Evolutionary conservation across 2,329 filamentous ascomycete genomes (phyloP), one percentile per base, ranked within the genome.

Genomic region (Penicillium sumatraense): DNA sequence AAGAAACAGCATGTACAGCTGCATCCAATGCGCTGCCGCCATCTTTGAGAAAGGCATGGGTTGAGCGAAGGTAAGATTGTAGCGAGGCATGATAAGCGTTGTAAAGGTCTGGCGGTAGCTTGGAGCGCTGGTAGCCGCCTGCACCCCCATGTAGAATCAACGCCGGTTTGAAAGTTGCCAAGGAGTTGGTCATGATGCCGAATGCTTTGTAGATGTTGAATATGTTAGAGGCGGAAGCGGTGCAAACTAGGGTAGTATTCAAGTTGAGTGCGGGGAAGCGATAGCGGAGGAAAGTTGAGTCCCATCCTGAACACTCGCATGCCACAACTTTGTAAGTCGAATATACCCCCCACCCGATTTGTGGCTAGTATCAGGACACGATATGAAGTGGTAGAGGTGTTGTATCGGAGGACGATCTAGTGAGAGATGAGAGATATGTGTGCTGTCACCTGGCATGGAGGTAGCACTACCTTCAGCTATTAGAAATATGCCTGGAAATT

Each of bases 101-200:
- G 65, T 87, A 89, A 56, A 83, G 79, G 16, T 82, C 77, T 0
- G 82, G 81, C 3, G 86, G 78, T 36, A 89, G 80, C 54, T 80
- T 85, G 7, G 78, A 71, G 3, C 83, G 86, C 23, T 80, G 80
- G 62, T 91, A 86, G 67, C 88, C 87, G 45, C 89, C 89, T 2
- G 89, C 89, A 29, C 89, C 89, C 67, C 89, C 89, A 66, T 90
- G 88, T 66, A 90, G 84, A 67, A 90, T 87, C 27, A 90, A 70
- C 9, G 86, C 81, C 3, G 87, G 86, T 65, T 71, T 74, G 61
- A 77, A 78, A 6, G 47, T 58, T 3, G 54, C 47, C 29, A 53
- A 13, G 14, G 16, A 24, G 13, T 33, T 18, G 29, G 53, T 23
- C 50, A 48, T 60, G 50, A 38, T 20, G n/a, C 50, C 41, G 18